A percentile compares a stretch with the other conserved stretches of the same genome.
Evolutionary conservation across 2,329 filamentous ascomycete genomes (phyloP).

Genomic region (Penicillium hordei): DNA sequence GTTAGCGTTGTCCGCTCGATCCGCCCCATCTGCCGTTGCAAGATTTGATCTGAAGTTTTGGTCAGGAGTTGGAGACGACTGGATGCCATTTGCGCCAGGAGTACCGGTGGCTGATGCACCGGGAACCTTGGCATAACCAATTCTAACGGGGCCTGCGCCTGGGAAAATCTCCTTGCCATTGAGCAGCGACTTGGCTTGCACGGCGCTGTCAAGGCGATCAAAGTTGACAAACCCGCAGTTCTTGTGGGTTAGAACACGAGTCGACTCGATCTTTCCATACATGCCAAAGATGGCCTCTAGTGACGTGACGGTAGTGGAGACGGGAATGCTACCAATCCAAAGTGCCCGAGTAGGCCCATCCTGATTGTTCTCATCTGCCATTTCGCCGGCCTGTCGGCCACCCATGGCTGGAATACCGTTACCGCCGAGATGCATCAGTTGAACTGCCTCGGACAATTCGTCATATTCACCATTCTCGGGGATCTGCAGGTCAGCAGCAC

Average conservation of each 20-base stretch:
- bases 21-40: slow-evolving; percentile 28
- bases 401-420: slow-evolving; percentile 53
- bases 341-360: slow-evolving; percentile 90
- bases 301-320: slow-evolving; percentile 93
- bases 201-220: slow-evolving; percentile 83
- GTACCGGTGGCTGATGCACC: slow-evolving; percentile 77
- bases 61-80: slow-evolving; percentile 88
- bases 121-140: slow-evolving; percentile 96
- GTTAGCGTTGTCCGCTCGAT: slow-evolving; percentile 34
- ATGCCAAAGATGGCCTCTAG: slow-evolving; percentile 91
- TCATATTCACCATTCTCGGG: slow-evolving; percentile 76
- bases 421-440: slow-evolving; percentile 66
- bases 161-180: slow-evolving; percentile 99
- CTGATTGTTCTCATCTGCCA: slow-evolving; percentile 73
- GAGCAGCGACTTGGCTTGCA: slow-evolving; percentile 80
- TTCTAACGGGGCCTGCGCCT: slow-evolving; percentile 87
- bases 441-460: slow-evolving; percentile 77
- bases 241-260: slow-evolving; percentile 93
- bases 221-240: slow-evolving; percentile 99
- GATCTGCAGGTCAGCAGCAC: slow-evolving; percentile 70
- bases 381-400: slow-evolving; percentile 64
- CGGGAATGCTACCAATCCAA: slow-evolving; percentile 96
- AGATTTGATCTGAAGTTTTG: slow-evolving; percentile 57
- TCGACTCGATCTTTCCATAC: slow-evolving; percentile 89
- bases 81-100: slow-evolving; percentile 82